Percentiles rank a stretch among this genome's conserved stretches.
Conservation (phyloP, 202 grass and related monocot species). For the Setaria italica region DNA sequence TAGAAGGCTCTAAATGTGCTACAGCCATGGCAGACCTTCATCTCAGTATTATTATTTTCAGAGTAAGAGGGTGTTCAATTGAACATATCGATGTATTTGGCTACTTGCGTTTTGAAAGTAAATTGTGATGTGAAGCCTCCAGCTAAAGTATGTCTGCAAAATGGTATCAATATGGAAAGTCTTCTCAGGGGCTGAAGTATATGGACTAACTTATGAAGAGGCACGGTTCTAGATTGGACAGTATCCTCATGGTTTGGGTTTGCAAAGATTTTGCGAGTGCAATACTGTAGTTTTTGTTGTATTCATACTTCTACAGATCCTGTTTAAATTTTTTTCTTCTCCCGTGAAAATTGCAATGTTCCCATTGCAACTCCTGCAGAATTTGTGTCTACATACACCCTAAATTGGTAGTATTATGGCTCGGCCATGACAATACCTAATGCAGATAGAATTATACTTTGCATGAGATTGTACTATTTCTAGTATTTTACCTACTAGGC, state of each 20-base stretch:
- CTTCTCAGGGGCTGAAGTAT: no score
- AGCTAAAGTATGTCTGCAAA: slow-evolving; percentile 1
- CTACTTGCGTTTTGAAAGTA: slow-evolving; percentile 17
- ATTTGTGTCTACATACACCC: background rate
- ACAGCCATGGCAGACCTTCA: slow-evolving; percentile 10
- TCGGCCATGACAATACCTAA: background rate
- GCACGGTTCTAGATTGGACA: no score
- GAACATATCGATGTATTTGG: background rate
- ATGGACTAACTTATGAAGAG: no score
- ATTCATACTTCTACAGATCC: no score
- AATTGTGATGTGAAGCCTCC: background rate
- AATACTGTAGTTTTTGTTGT: no score
- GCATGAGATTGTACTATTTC: background rate
- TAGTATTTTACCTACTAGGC: background rate
- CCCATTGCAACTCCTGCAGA: background rate
- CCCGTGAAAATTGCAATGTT: background rate
- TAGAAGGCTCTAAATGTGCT: slow-evolving; percentile 7
- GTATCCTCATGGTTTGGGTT: no score
- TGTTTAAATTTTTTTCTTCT: background rate
- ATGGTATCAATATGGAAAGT: background rate
- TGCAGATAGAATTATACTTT: slow-evolving; percentile 3
- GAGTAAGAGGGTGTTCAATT: background rate
- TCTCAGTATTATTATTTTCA: slow-evolving; percentile 7
- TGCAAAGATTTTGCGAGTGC: no score
- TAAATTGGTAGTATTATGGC: background rate